Conservation (phyloP, 768 basidiomycete species). For the Lentinula lateritia region DNA sequence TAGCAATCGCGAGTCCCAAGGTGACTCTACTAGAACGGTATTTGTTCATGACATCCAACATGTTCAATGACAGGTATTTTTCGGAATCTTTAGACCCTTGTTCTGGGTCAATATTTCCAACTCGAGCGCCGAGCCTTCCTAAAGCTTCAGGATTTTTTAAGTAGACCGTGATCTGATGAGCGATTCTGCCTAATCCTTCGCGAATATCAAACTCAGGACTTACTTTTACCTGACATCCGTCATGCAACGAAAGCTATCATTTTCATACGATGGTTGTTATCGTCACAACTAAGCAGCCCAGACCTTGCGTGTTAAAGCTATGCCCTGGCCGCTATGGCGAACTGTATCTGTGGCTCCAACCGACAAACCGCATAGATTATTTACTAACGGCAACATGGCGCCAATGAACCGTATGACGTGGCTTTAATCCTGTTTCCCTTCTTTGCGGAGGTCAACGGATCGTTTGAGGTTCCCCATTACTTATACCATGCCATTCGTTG, state of each 20-base stretch:
- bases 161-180: neutral
- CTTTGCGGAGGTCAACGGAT: neutral
- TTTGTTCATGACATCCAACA: constrained; percentile 85
- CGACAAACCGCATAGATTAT: neutral
- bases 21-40: constrained; percentile 84
- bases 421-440: neutral
- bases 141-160: neutral
- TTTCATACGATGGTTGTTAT: neutral
- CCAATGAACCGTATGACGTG: neutral
- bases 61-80: constrained; percentile 16
- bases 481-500: constrained; percentile 4
- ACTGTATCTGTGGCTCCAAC: neutral
- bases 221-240: neutral
- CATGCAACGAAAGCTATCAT: neutral
- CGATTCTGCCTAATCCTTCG: neutral
- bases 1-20: constrained; percentile 92
- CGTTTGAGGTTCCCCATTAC: neutral
- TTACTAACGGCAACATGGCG: neutral
- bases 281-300: neutral
- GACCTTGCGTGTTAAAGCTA: neutral
- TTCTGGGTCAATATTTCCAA: neutral
- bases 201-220: neutral
- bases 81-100: neutral
- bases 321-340: neutral
- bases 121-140: neutral